phyloP scores from a whole-genome alignment of 2,329 filamentous ascomycete species.

The Penicillium sp. region DNA sequence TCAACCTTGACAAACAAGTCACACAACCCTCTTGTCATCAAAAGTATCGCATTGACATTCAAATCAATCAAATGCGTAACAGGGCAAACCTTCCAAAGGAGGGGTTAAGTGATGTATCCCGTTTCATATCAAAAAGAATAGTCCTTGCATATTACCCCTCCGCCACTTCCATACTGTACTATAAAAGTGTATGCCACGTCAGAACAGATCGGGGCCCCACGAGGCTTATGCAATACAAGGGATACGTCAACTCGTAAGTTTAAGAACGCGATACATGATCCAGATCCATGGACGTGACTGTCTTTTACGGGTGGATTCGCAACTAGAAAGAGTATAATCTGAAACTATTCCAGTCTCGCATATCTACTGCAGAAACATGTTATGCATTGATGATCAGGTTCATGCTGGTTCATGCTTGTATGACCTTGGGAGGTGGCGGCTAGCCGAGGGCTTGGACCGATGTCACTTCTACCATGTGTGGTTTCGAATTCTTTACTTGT shows the following conservation, averaged over 20 bases:
- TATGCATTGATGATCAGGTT: constrained; percentile 1
- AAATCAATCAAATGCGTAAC: background rate
- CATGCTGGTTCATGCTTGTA: constrained; percentile 5
- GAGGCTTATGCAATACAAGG: constrained; percentile 1
- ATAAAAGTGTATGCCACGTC: background rate
- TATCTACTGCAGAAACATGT: background rate
- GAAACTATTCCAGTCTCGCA: background rate
- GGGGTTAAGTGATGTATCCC: constrained; percentile 7
- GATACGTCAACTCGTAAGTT: constrained; percentile 8
- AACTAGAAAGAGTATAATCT: background rate
- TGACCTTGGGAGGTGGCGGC: background rate
- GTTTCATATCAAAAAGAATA: background rate
- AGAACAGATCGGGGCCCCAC: background rate
- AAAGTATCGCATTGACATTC: background rate
- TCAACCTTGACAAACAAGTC: background rate
- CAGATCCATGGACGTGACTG: background rate
- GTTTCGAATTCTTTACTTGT: background rate
- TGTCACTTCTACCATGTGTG: background rate
- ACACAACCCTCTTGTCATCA: background rate
- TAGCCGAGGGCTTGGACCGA: background rate
- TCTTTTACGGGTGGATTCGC: background rate
- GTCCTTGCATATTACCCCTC: constrained; percentile 6
- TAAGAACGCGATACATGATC: background rate
- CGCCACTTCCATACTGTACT: background rate
- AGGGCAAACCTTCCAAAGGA: background rate